Evolutionary conservation across 345 rosid genomes (phyloP).

Genomic region (Corymbia maculata): DNA sequence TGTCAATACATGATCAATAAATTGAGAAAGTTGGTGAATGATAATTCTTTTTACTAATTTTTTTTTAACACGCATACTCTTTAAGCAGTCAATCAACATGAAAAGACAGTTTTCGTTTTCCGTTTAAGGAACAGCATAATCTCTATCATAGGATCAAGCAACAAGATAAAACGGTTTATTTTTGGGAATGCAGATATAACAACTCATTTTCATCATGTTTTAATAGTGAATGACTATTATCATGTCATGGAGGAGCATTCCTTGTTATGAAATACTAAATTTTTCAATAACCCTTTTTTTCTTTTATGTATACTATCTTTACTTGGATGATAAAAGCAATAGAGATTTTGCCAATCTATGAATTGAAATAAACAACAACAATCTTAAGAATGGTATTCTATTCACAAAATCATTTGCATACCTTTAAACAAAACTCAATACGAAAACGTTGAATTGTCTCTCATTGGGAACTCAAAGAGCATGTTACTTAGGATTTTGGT

Average conservation of each 20-base stretch:
- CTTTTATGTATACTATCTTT: neutral
- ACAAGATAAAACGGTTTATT: neutral
- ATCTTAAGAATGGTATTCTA: neutral
- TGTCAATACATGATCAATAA: neutral
- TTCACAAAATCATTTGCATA: neutral
- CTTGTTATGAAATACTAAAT: neutral
- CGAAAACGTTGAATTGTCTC: neutral
- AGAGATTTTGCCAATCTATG: neutral
- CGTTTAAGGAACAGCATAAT: neutral
- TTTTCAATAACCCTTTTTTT: neutral
- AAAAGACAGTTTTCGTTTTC: neutral
- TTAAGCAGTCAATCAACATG: neutral
- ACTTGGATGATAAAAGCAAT: neutral
- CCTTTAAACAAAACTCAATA: neutral
- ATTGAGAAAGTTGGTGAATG: neutral
- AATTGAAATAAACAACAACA: neutral
- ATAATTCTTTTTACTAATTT: neutral
- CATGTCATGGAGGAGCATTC: neutral
- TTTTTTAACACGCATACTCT: neutral
- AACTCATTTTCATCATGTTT: neutral
- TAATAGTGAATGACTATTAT: neutral
- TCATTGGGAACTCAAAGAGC: neutral
- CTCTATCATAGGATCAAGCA: neutral
- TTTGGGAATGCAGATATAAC: neutral
- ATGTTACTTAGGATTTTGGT: neutral